Evolutionary conservation across 495 filamentous ascomycete species (phyloP).

Genomic region (Clohesyomyces aquaticus): DNA sequence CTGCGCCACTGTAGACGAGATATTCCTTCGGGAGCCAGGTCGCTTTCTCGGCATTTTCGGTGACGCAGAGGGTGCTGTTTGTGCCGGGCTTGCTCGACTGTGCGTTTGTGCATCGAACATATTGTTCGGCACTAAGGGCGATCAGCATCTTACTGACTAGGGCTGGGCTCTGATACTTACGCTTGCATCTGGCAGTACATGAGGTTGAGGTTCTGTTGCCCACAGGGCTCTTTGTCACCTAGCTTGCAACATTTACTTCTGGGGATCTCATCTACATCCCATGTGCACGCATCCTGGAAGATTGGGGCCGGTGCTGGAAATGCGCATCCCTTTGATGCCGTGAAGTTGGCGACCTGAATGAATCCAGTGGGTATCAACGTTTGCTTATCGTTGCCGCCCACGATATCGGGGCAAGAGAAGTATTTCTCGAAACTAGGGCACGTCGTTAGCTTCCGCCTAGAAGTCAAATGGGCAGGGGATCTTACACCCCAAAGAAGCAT

Average conservation of each 20-base stretch:
- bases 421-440: neutral
- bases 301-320: neutral
- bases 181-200: conserved; percentile 6
- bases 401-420: neutral
- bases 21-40: conserved; percentile 13
- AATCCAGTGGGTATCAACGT: neutral
- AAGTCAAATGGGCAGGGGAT: neutral
- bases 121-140: neutral
- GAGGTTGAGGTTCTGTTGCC: neutral
- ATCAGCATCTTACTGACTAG: neutral
- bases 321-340: neutral
- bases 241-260: conserved; percentile 3
- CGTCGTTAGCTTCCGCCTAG: no score
- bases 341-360: neutral
- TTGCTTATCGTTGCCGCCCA: neutral
- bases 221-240: conserved; percentile 2
- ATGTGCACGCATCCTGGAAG: conserved; percentile 4
- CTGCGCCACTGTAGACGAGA: conserved; percentile 1
- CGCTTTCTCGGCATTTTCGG: conserved; percentile 12
- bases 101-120: conserved; percentile 12
- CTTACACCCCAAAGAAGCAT: neutral
- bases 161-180: conserved; percentile 4
- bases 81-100: neutral
- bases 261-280: neutral
- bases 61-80: conserved; percentile 9